Percentiles rank a stretch among this genome's conserved stretches.
phyloP scores from a whole-genome alignment of 345 rosid species.

The Citrus unshiu region DNA sequence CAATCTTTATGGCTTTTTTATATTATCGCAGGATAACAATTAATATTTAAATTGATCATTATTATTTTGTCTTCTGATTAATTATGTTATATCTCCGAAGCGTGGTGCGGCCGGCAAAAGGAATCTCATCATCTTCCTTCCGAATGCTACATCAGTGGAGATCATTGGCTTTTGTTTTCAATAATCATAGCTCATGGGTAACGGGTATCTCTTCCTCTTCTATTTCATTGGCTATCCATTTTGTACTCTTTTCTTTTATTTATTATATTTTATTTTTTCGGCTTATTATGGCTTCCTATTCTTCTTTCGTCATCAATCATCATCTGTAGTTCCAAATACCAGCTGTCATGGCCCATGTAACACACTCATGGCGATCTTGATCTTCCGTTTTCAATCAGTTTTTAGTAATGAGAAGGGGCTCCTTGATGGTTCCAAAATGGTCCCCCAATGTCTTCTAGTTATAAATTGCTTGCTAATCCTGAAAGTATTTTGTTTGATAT shows the following conservation, averaged over 20 bases:
- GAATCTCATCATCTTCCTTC: slow-evolving; percentile 2
- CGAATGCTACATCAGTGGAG: slow-evolving; percentile 28
- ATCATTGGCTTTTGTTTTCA: not conserved
- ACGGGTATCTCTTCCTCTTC: not conserved
- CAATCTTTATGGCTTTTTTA: not conserved
- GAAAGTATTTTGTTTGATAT: slow-evolving; percentile 10
- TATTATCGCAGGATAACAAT: not conserved
- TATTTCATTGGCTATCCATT: not conserved
- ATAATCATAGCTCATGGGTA: not conserved
- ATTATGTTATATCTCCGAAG: not conserved
- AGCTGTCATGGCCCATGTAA: slow-evolving; percentile 18
- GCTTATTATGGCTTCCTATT: not conserved
- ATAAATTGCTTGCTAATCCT: not conserved
- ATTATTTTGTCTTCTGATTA: not conserved
- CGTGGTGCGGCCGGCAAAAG: too few species aligned
- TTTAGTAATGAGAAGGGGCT: not conserved
- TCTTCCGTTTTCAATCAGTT: slow-evolving; percentile 15
- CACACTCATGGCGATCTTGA: not conserved
- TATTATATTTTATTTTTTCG: too few species aligned
- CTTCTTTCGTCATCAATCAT: not conserved
- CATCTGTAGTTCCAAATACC: not conserved
- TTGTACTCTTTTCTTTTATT: too few species aligned
- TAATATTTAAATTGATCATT: not conserved
- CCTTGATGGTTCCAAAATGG: not conserved
- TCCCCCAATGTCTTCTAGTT: slow-evolving; percentile 14